phyloP scores from a whole-genome alignment of 2,329 filamentous ascomycete species.

The Diplodia mutila region DNA sequence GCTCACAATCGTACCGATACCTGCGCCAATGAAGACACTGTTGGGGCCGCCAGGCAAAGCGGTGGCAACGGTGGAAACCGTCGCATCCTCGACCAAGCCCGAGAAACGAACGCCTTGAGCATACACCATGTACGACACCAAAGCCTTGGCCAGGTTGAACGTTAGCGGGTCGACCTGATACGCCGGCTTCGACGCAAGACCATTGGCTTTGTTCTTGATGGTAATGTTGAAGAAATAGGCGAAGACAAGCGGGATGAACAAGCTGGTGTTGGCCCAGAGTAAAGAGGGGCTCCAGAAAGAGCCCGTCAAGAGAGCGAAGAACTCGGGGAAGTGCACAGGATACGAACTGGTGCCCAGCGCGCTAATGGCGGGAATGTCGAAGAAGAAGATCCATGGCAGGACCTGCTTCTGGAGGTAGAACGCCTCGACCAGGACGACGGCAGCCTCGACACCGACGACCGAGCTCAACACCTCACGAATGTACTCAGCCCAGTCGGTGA shows the following conservation, averaged over 20 bases:
- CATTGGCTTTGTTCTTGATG: constrained; percentile 45
- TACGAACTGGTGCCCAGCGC: constrained; percentile 61
- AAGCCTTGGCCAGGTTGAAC: constrained; percentile 86
- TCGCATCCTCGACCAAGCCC: constrained; percentile 63
- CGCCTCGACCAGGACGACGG: constrained; percentile 71
- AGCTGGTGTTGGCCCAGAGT: constrained; percentile 74
- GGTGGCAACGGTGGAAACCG: constrained; percentile 65
- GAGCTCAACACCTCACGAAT: constrained; percentile 73
- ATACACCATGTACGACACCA: constrained; percentile 82
- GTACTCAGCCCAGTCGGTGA: constrained; percentile 67
- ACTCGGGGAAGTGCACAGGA: constrained; percentile 73
- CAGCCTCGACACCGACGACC: constrained; percentile 70
- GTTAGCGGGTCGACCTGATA: constrained; percentile 80
- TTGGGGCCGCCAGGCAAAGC: constrained; percentile 73
- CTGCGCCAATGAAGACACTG: constrained; percentile 69
- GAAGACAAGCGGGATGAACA: constrained; percentile 69
- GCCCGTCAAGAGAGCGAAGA: constrained; percentile 75
- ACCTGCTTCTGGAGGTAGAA: constrained; percentile 71
- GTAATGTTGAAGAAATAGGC: constrained; percentile 94
- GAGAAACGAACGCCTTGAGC: constrained; percentile 59
- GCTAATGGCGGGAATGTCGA: constrained; percentile 68
- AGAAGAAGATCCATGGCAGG: constrained; percentile 71
- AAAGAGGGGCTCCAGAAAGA: constrained; percentile 83
- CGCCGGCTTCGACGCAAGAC: constrained; percentile 44
- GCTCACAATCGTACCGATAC: constrained; percentile 69